Conservation (phyloP, 2,329 filamentous ascomycete genomes). For the Periglandula ipomoeae region DNA sequence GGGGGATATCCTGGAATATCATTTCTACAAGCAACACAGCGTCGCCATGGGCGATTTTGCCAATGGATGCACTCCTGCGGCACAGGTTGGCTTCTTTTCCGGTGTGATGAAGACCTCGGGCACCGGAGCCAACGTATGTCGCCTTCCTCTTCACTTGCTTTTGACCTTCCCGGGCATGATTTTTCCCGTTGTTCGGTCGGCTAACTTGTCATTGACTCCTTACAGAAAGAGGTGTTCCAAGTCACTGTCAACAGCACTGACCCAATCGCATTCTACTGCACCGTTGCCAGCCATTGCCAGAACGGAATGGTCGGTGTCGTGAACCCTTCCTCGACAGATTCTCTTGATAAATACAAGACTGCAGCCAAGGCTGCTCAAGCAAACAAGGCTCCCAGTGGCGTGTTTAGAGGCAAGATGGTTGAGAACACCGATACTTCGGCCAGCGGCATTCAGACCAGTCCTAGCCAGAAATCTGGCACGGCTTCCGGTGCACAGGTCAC, state of each 20-base stretch:
- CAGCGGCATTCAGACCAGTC: neutral
- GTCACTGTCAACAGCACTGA: slow-evolving; percentile 21
- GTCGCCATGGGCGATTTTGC: slow-evolving; percentile 37
- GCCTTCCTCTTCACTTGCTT: neutral
- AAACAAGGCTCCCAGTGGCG: slow-evolving; percentile 7
- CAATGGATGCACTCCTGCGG: slow-evolving; percentile 35
- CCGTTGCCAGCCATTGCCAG: slow-evolving; percentile 18
- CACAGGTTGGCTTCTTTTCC: slow-evolving; percentile 9
- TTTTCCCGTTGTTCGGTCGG: neutral
- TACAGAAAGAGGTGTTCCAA: slow-evolving; percentile 12
- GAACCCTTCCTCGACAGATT: slow-evolving; percentile 16
- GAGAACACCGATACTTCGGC: neutral
- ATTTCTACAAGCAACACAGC: slow-evolving; percentile 38
- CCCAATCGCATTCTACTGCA: slow-evolving; percentile 23
- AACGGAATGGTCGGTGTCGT: slow-evolving; percentile 22
- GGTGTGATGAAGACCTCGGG: slow-evolving; percentile 5
- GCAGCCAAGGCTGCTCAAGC: slow-evolving; percentile 6
- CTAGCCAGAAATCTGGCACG: neutral
- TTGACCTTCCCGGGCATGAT: neutral
- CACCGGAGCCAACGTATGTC: slow-evolving; percentile 2
- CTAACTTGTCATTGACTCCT: slow-evolving; percentile 2
- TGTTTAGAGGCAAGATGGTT: slow-evolving; percentile 11
- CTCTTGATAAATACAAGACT: slow-evolving; percentile 12
- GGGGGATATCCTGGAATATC: slow-evolving; percentile 41
- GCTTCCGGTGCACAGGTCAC: neutral